Evolutionary conservation across 306 rosid genomes (phyloP), one percentile per base, ranked within the genome.

Genomic region (Acacia confusa): DNA sequence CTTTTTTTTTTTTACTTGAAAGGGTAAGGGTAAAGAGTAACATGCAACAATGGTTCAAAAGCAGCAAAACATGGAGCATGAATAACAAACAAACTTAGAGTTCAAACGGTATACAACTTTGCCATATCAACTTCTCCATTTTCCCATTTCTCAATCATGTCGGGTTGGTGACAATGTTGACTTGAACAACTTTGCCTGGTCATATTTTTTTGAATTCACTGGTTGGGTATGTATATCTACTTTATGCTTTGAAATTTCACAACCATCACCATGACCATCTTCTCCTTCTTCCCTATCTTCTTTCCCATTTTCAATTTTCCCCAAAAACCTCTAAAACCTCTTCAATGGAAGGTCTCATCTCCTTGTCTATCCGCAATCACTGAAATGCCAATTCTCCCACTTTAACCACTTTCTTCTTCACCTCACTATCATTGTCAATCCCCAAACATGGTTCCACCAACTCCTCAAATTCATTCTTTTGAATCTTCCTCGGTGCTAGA

Each of bases 381-480:
- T 6, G 75, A 52, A 78, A 82, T 14, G 85, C 85, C 83, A 85
- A 69, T 61, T 78, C 81, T 0, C 83, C 85, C 27, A 78, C 78
- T 1, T 76, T 79, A 78, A 57, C 19, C 13, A 82, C 70, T 72
- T 48, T 55, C 38, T 43, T 78, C 64, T 70, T 74, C 1, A 78
- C 28, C 7, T 53, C 67, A 24, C 75, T 50, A 52, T 85, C 60
- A 25, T 78, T 36, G 22, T 74, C 79, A 4, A 72, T 58, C 41
- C 76, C 81, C 70, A 85, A 85, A 58, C 64, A 82, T 65, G 85
- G 81, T 61, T 85, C 88, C 19, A 85, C 68, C 64, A 82, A 8
- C 52, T 82, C 83, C 60, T 9, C 34, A 67, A 74, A 16, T 3
- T 24, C 66, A 4, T 73, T 53, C 30, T 9, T 78, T 19, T 57